Evolutionary conservation across 768 basidiomycete species (phyloP), one percentile per base, ranked within the genome.

Genomic region (Megacollybia marginata): DNA sequence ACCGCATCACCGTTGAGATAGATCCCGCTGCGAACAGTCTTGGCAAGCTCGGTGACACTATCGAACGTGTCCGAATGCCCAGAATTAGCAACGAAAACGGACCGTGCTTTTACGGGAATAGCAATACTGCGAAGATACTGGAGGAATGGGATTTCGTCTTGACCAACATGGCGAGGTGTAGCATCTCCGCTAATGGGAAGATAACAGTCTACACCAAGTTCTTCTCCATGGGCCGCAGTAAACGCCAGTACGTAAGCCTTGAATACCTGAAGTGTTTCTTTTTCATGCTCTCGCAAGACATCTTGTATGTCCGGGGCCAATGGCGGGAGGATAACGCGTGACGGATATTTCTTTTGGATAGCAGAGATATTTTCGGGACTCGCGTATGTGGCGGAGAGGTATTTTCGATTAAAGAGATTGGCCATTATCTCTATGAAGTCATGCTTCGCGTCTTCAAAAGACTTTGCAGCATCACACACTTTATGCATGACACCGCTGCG

Each of bases 361-460:
- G 56, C 48, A 9, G 59, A 58, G 9, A 70, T 51, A 35, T 72
- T 67, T 16, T 66, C 52, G 9, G 65, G 59, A 20, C 68, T 70
- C 11, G 70, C 57, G 43, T 72, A 76, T 5, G 73, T 65, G 10
- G 59, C 58, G 0, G 80, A 73, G 6, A 85, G 63, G 55, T 78
- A 70, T 9, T 74, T 71, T n/a, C 83, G 74, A 6, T 78, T 79
- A 52, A 87, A 86, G 11, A 87, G 70, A 61, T 84, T 77, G n/a
- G 74, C 74, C 64, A 88, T 68, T 4, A 86, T 60, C 7, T 75
- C 51, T 47, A 87, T 67, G 42, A 82, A 69, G 16, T 78, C 69
- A 9, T 62, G 64, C 52, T 78, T 74, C 1, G 81, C 80, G 4
- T 63, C 50, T 42, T 70, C 58, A 11, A 59, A 19, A 40, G 63